Evolutionary conservation across 2,329 filamentous ascomycete species (phyloP).

Genomic region (Claviceps paspali): DNA sequence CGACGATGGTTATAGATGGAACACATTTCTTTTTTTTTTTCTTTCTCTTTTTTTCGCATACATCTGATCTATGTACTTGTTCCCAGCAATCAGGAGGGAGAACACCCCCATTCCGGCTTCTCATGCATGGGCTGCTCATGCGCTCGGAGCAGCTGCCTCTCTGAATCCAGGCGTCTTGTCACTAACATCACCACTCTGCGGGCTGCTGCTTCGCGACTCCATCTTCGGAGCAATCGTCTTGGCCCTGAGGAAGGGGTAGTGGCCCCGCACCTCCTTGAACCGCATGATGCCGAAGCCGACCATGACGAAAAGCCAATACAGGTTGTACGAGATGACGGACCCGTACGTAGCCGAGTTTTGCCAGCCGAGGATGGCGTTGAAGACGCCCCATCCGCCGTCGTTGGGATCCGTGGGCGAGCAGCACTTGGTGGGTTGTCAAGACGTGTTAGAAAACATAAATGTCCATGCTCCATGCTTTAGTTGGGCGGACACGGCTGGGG

Average conservation of each 20-base stretch:
- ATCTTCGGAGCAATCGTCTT: conserved; percentile 12
- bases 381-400: conserved; percentile 70
- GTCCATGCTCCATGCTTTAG: no score
- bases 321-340: conserved; percentile 72
- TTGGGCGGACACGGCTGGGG: no score
- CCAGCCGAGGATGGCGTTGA: conserved; percentile 80
- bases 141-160: conserved; percentile 13
- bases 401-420: conserved; percentile 60
- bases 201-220: conserved; percentile 10
- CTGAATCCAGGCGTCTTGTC: conserved; percentile 12
- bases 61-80: no score
- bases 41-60: no score
- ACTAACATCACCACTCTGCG: conserved; percentile 10
- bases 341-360: conserved; percentile 78
- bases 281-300: conserved; percentile 50
- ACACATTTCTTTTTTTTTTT: no score
- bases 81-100: no score
- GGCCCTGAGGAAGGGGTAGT: conserved; percentile 28
- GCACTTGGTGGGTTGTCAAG: no score
- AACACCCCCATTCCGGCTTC: no score
- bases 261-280: conserved; percentile 45
- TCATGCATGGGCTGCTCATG: no score
- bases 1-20: no score
- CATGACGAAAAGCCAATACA: conserved; percentile 73
- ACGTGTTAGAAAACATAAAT: no score